Base-by-base conservation (phyloP, 2,329 filamentous ascomycete species). In the Botrytis fragariae region DNA sequence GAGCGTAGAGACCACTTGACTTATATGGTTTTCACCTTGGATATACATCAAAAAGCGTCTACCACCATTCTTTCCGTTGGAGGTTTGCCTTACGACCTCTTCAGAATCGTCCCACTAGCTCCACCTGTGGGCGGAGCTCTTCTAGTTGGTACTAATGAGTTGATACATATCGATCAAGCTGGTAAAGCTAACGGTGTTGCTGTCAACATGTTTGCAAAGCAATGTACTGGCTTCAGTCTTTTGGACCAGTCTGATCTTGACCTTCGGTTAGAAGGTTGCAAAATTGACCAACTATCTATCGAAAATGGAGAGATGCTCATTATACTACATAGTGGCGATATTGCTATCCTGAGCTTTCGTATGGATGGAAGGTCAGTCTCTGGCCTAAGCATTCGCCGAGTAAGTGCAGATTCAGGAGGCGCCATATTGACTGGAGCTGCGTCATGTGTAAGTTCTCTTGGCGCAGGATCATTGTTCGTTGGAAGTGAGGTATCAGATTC, bases 111-210 rank as follows among this genome's bases (percentile, higher is more conserved):
- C 63, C 90, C 96, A 12, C 84, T 99, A 4, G 93, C 95, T 7
- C 87, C 92, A 9, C 95, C 95, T 1, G 91, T 98, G 59, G 96
- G 96, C 37, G 96, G 96, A 61, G 93, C 94, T 54, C 85, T 99
- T 25, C 87, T 99, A 25, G 84, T 98, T 32, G 97, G 96, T 42
- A 87, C 88, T 65, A 98, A 99, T 80, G 94, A 98, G 80, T 83
- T 99, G 75, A 93, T 99, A 74, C 96, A 99, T 81, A 90, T 99
- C 76, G 95, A 98, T 80, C 96, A 99, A 85, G 94, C 94, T 18
- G 96, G 96, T 44, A 98, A 97, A 82, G 89, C 94, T 20, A 97
- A 94, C 79, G 95, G 94, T 3, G 92, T 98, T 74, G 95, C 92
- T 6, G 93, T 99, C 76, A 99, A 99, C 80, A 89, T 93, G 48